These are phyloP conservation scores for Spirogloea muscicola DNA, from an alignment of 139 green algal species.

Conservation along the genomic window DNA sequence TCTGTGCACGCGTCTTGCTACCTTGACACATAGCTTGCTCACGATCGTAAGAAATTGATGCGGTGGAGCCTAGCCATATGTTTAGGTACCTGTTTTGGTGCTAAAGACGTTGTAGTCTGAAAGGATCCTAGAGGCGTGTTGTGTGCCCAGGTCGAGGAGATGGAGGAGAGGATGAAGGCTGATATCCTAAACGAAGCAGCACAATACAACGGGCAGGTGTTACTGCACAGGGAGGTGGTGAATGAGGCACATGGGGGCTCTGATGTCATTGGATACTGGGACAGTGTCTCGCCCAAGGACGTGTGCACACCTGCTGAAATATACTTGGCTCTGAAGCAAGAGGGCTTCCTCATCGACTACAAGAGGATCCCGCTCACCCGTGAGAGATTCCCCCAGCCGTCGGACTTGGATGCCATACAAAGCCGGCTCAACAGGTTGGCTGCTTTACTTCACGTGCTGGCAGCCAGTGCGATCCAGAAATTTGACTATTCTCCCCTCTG, in stretches of 20 bases:
- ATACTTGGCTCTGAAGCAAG: neutral
- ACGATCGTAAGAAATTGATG: no score
- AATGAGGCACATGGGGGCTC: slow-evolving; percentile 60
- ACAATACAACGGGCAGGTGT: slow-evolving; percentile 59
- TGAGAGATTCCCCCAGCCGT: slow-evolving; percentile 1
- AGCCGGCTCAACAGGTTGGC: neutral
- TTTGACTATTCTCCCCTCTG: no score
- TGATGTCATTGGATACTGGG: slow-evolving; percentile 25
- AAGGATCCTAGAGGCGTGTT: no score
- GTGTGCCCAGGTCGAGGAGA: slow-evolving; percentile 64
- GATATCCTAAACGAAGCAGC: slow-evolving; percentile 77
- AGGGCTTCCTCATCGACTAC: slow-evolving; percentile 12
- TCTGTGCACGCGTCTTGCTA: no score
- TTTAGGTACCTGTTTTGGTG: no score
- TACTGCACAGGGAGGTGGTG: slow-evolving; percentile 68
- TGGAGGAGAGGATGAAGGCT: slow-evolving; percentile 84
- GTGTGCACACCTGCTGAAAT: slow-evolving; percentile 23
- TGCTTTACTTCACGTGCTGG: no score
- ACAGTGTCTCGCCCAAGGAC: neutral
- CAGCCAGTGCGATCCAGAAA: no score
- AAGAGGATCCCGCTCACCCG: slow-evolving; percentile 18
- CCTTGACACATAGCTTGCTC: no score
- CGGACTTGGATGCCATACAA: slow-evolving; percentile 22
- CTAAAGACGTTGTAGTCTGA: no score
- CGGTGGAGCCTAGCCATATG: no score